Conservation (phyloP, 257 asterid genomes). For the Echites panduratus region DNA sequence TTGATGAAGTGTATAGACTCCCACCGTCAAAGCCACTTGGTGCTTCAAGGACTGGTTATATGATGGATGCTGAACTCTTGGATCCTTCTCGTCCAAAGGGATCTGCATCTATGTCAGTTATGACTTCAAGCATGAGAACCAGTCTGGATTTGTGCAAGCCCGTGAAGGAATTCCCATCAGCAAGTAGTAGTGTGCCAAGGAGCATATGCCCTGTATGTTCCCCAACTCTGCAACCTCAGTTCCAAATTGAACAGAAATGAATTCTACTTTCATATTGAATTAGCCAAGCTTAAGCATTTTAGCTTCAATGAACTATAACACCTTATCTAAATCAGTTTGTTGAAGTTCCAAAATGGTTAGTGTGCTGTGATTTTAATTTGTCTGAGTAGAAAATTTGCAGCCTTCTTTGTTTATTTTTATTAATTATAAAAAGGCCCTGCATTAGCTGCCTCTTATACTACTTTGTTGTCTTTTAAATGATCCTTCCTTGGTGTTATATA, state of each 20-base stretch:
- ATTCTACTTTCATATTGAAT: neutral
- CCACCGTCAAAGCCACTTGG: constrained; percentile 26
- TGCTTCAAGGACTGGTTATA: constrained; percentile 21
- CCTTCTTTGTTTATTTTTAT: neutral
- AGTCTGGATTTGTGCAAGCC: constrained; percentile 27
- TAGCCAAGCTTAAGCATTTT: neutral
- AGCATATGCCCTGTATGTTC: constrained; percentile 35
- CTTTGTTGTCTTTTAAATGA: neutral
- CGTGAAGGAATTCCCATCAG: constrained; percentile 25
- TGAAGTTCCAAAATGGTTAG: neutral
- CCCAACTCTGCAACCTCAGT: constrained; percentile 11
- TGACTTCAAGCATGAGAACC: constrained; percentile 15
- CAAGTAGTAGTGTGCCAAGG: constrained; percentile 36
- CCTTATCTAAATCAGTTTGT: neutral
- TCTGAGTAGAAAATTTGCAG: neutral
- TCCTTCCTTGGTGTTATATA: constrained; percentile 22
- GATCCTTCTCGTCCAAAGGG: constrained; percentile 27
- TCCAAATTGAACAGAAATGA: neutral
- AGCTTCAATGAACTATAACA: neutral
- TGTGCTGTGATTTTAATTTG: neutral
- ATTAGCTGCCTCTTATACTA: neutral
- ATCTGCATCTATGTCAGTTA: constrained; percentile 24
- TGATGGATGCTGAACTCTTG: constrained; percentile 16
- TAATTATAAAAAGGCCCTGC: neutral
- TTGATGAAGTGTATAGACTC: constrained; percentile 27